Percentiles rank a stretch among this genome's conserved stretches.
Conservation (phyloP, 2,329 filamentous ascomycete species). For the Diaporthe caulivora region DNA sequence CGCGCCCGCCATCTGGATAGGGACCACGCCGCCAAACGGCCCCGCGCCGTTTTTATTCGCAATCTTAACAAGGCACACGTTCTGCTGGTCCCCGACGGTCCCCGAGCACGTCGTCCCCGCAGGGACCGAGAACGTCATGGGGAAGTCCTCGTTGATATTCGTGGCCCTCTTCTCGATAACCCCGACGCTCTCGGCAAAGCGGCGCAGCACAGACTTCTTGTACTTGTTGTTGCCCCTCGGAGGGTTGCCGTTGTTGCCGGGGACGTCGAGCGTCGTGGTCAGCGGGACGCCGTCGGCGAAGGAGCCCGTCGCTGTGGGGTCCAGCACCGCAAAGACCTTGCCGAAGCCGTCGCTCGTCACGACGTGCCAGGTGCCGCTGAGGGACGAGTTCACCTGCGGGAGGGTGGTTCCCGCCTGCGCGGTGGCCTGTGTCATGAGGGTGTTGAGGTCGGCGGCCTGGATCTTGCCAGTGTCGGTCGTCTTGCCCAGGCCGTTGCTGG, state of each 20-base stretch:
- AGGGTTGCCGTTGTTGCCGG: conserved; percentile 15
- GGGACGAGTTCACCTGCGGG: conserved; percentile 41
- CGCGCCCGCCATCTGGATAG: conserved; percentile 52
- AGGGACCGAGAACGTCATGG: conserved; percentile 47
- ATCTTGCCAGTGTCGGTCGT: conserved; percentile 42
- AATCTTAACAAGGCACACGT: conserved; percentile 59
- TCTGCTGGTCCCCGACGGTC: conserved; percentile 47
- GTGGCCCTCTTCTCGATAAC: conserved; percentile 41
- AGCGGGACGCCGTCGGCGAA: conserved; percentile 41
- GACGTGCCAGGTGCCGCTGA: conserved; percentile 42
- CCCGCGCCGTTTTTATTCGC: conserved; percentile 55
- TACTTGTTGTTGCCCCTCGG: conserved; percentile 15
- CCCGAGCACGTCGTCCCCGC: conserved; percentile 53
- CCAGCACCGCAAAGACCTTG: conserved; percentile 41
- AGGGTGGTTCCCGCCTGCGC: conserved; percentile 41
- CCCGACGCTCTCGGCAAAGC: conserved; percentile 37
- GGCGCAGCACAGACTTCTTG: conserved; percentile 37
- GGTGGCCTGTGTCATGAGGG: conserved; percentile 34
- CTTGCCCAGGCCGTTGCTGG: conserved; percentile 41
- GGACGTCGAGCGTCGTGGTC: conserved; percentile 38
- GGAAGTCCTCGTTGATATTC: conserved; percentile 43
- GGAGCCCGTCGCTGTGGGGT: conserved; percentile 41
- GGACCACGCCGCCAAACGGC: conserved; percentile 56
- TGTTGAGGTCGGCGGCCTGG: conserved; percentile 30
- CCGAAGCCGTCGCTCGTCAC: conserved; percentile 43